A percentile compares a stretch with the other conserved stretches of the same genome.
Evolutionary conservation across 306 rosid genomes (phyloP).

Genomic region (Morella rubra): DNA sequence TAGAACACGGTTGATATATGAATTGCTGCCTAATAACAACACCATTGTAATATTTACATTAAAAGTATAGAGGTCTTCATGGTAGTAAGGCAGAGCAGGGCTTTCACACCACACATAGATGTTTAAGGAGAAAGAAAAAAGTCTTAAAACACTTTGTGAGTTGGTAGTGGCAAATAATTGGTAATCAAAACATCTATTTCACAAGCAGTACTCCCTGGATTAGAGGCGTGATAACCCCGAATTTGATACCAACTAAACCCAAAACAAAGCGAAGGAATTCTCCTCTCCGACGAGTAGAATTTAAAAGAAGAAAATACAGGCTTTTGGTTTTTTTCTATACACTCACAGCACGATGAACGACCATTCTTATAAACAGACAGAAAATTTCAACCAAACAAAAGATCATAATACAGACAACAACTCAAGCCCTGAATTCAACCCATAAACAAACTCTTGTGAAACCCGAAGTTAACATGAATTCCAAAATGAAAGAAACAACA

Average conservation of each 20-base stretch:
- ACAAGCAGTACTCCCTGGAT: neutral
- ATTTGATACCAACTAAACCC: neutral
- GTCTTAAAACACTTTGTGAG: neutral
- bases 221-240: neutral
- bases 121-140: neutral
- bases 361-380: neutral
- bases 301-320: neutral
- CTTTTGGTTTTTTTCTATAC: neutral
- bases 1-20: neutral
- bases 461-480: neutral
- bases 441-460: neutral
- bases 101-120: neutral
- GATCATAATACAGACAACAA: neutral
- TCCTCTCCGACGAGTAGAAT: neutral
- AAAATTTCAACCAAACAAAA: neutral
- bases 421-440: neutral
- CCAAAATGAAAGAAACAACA: neutral
- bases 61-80: neutral
- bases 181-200: neutral
- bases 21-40: neutral
- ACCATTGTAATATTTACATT: neutral
- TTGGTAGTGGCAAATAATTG: neutral
- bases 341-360: neutral
- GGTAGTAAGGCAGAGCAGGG: neutral
- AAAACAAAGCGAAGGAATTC: neutral